A percentile compares a stretch with the other conserved stretches of the same genome.
Conservation (phyloP, 352 stramenopile species). For the Phytophthora litchii region DNA sequence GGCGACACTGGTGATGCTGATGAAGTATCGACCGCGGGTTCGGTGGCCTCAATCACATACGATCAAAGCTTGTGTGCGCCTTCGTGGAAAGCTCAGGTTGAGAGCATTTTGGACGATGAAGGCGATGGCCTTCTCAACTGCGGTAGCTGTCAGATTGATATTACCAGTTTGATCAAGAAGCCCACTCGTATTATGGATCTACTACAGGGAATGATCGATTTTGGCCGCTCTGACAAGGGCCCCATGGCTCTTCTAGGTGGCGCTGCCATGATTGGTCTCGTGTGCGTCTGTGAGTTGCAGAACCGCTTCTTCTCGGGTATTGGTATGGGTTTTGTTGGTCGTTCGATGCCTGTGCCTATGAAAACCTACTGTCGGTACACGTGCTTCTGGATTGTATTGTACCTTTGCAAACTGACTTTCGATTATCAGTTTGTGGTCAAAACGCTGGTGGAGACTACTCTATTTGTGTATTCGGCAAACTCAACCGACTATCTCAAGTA, state of each 20-base stretch:
- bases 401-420: conserved; percentile 81
- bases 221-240: conserved; percentile 39
- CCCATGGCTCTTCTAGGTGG: conserved; percentile 44
- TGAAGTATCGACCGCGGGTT: conserved; percentile 37
- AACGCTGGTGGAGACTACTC: conserved; percentile 78
- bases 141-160: conserved; percentile 66
- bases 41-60: conserved; percentile 40
- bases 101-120: conserved; percentile 55
- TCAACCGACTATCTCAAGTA: conserved; percentile 75
- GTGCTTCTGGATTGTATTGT: conserved; percentile 85
- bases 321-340: conserved; percentile 75
- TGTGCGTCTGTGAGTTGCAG: conserved; percentile 68
- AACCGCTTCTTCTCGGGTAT: conserved; percentile 81
- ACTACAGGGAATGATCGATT: conserved; percentile 56
- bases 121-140: conserved; percentile 73
- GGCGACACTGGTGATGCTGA: conserved; percentile 46
- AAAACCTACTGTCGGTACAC: conserved; percentile 78
- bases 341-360: conserved; percentile 77
- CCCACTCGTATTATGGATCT: conserved; percentile 52
- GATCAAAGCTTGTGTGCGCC: conserved; percentile 66
- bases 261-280: conserved; percentile 63
- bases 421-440: conserved; percentile 89
- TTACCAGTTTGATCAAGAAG: conserved; percentile 69
- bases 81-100: conserved; percentile 48
- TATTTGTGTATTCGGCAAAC: conserved; percentile 81